Base-by-base conservation (phyloP, 805 yeast genomes). In the Aciculoconidium aculeatum region DNA sequence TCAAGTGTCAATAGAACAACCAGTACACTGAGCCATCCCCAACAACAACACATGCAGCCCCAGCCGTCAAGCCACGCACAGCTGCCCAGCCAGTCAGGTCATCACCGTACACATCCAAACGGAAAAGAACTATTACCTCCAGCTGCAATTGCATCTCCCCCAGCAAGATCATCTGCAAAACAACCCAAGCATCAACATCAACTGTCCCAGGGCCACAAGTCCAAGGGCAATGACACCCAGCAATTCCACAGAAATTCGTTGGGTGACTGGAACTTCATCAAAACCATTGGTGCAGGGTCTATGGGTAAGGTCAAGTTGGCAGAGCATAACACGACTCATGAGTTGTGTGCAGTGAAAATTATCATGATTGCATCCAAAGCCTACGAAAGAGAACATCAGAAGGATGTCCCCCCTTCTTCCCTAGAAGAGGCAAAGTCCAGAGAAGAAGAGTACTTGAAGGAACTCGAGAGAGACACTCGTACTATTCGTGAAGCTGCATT, bases 301-400 rank as follows among this genome's bases (percentile, higher is more conserved):
- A 92, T 92, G 98, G 99, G 99, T 35, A 94, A 90, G 55, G 99
- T 92, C 28, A 92, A 92, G 59, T 66, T 92, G 21, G 97, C 97
- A 2, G 79, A 76, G 46, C 95, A 88, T 60, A 74, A 82, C 41
- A 57, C 75, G 19, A 85, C 96, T 1, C 75, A 72, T 36, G 88
- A 84, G 44, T 70, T 85, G 9, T 90, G 96, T 59, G 94, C 94
- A 0, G 88, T 90, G 15, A 90, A 90, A 53, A 88, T 90, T 32
- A 92, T 90, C 21, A 94, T 95, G 15, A 66, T 94, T 43, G 96
- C 96, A 5, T 80, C 86, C 5, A 80, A 76, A 43, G 61, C 80
- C 7, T 83, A 80, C 58, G 77, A 77, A 40, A 65, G 87, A 37
- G 80, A 77, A 21, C 88, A 81, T 51, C 70, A 72, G 23, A 69